Evolutionary conservation across 768 basidiomycete species (phyloP), one percentile per base, ranked within the genome.

Genomic region (Gloeostereum incarnatum): DNA sequence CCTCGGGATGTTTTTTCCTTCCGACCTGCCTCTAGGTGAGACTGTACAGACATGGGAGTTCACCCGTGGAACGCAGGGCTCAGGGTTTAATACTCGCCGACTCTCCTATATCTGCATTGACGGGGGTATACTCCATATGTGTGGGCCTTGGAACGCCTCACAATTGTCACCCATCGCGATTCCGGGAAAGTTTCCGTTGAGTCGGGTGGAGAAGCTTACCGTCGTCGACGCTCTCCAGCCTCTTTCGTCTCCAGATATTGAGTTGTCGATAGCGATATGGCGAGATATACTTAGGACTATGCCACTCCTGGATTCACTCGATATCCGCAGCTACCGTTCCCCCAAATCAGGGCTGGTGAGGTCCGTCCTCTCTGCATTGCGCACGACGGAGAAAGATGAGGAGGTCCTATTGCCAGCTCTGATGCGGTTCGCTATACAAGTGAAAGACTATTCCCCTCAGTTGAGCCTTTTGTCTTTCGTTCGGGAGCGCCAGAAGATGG

Each of bases 101-200:
- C n/a, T n/a, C n/a, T n/a, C 42, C 18, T 43, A 38, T 22, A 20
- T 43, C 14, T 27, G 31, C 13, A 26, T 43, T 13, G 31, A 31
- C 22, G 26, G 9, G 11, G 21, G 37, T 6, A 39, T 25, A 19
- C 23, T 43, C 13, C 19, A 43, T 25, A 38, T 43, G 31, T 43
- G 32, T n/a, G 42, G 42, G n/a, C 27, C 37, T 7, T 39, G 34
- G 19, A 34, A 14, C 20, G 14, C 22, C 6, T 33, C 42, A 6
- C 42, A 36, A 20, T 16, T 33, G 6, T 18, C 31, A 11, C 36
- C 31, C 17, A 24, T 43, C n/a, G 16, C 33, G 6, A 16, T 43
- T 18, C 24, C 36, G 19, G 22, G 16, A 19, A n/a, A 20, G 11
- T 43, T 25, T 17, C 42, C 42, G 9, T 20, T 43, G 2, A 27